phyloP scores from a whole-genome alignment of 805 yeast species.

The Lipomyces starkeyi region DNA sequence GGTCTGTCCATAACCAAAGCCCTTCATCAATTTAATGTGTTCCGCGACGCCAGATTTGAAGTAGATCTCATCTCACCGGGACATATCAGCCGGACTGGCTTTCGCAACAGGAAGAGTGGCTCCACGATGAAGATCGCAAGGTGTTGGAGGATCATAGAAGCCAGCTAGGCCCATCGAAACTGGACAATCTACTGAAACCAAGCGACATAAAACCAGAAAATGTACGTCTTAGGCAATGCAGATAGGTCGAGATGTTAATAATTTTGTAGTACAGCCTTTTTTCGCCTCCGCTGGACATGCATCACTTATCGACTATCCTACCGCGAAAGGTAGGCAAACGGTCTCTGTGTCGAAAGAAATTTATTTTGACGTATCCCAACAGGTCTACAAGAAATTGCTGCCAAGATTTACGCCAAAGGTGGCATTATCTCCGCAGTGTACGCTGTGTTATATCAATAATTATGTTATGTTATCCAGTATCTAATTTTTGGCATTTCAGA shows the following conservation, averaged over 20 bases:
- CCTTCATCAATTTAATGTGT: conserved; percentile 60
- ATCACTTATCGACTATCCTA: conserved; percentile 62
- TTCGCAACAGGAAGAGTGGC: conserved; percentile 14
- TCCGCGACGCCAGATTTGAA: conserved; percentile 56
- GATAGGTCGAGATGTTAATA: background rate
- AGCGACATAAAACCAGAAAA: background rate
- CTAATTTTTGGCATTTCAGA: conserved; percentile 43
- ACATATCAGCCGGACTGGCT: conserved; percentile 58
- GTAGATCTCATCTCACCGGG: conserved; percentile 65
- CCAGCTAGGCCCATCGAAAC: background rate
- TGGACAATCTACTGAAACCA: background rate
- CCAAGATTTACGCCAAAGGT: conserved; percentile 54
- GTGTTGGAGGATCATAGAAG: conserved; percentile 15
- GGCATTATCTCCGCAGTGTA: conserved; percentile 71
- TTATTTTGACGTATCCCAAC: background rate
- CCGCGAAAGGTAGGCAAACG: conserved; percentile 46
- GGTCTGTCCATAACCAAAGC: conserved; percentile 64
- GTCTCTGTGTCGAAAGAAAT: background rate
- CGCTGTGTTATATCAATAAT: conserved; percentile 3
- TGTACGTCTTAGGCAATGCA: background rate
- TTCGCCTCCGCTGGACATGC: conserved; percentile 75
- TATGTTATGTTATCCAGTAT: too few relatives aligned
- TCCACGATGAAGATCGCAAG: conserved; percentile 7
- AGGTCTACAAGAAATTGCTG: conserved; percentile 54
- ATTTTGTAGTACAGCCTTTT: conserved; percentile 48